These are phyloP conservation scores for Lizonia empirigonia DNA, from an alignment of 2,329 filamentous ascomycete species.

Conservation along the genomic window DNA sequence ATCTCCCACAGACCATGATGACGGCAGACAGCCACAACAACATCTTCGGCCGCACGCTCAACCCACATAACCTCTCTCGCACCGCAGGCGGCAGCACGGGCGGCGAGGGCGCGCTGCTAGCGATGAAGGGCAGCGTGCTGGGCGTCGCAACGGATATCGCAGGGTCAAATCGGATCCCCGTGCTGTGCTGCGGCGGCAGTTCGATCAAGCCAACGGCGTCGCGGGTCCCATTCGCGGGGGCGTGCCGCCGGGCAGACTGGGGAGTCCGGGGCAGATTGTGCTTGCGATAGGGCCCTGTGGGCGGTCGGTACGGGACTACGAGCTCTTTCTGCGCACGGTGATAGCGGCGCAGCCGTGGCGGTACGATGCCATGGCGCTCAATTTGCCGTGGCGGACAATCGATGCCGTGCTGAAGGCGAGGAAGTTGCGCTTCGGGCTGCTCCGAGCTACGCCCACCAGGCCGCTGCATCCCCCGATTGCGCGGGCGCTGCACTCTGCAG, in stretches of 20 bases:
- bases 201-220: conserved; percentile 60
- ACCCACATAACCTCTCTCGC: conserved; percentile 65
- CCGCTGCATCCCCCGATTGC: conserved; percentile 60
- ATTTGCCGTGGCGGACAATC: conserved; percentile 54
- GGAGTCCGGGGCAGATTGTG: conserved; percentile 38
- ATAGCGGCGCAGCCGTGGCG: conserved; percentile 47
- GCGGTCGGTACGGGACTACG: conserved; percentile 49
- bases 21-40: conserved; percentile 63
- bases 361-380: conserved; percentile 51
- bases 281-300: conserved; percentile 54
- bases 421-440: conserved; percentile 55
- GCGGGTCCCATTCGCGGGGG: conserved; percentile 51
- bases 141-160: conserved; percentile 68
- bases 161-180: conserved; percentile 54
- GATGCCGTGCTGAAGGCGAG: not conserved
- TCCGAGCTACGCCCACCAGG: conserved; percentile 55
- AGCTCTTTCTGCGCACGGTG: conserved; percentile 52
- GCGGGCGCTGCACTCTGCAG: conserved; percentile 52
- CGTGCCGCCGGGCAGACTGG: conserved; percentile 36
- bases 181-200: conserved; percentile 59
- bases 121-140: conserved; percentile 62
- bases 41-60: conserved; percentile 66
- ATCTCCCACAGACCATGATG: conserved; percentile 57
- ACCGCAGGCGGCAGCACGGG: conserved; percentile 70
- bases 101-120: conserved; percentile 66